Evolutionary conservation across 768 basidiomycete genomes (phyloP).

Genomic region (Agaricus subrufescens): DNA sequence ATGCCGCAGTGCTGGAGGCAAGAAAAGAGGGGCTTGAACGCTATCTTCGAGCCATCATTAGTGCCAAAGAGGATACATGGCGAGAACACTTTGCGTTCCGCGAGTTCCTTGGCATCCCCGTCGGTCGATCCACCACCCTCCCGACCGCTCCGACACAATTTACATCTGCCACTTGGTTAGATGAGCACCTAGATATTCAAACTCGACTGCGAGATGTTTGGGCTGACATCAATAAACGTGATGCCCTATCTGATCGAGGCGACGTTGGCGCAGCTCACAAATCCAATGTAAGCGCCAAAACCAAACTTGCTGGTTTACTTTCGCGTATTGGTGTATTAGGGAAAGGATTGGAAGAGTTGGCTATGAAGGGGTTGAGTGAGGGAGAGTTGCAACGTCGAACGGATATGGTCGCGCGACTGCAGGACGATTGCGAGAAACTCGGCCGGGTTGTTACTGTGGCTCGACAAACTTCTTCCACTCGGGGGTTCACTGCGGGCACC

Average conservation of each 20-base stretch:
- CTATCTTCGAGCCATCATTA: conserved; percentile 84
- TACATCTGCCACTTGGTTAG: conserved; percentile 80
- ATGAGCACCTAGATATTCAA: conserved; percentile 81
- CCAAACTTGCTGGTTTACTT: conserved; percentile 74
- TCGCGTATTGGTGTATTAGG: conserved; percentile 69
- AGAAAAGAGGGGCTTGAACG: conserved; percentile 71
- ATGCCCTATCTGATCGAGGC: conserved; percentile 72
- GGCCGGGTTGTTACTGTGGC: conserved; percentile 80
- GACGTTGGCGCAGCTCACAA: conserved; percentile 74
- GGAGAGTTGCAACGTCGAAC: conserved; percentile 90
- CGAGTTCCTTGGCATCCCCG: conserved; percentile 83
- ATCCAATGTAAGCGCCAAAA: conserved; percentile 81
- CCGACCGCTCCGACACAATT: conserved; percentile 43
- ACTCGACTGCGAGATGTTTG: conserved; percentile 75
- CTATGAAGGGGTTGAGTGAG: conserved; percentile 70
- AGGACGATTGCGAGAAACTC: conserved; percentile 89
- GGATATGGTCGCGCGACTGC: conserved; percentile 83
- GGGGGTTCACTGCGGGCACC: conserved; percentile 15
- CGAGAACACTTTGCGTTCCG: conserved; percentile 73
- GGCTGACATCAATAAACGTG: conserved; percentile 83
- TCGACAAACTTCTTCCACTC: conserved; percentile 42
- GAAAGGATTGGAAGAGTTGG: conserved; percentile 61
- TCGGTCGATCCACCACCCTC: conserved; percentile 36
- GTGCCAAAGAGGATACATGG: conserved; percentile 80
- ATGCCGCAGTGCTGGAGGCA: conserved; percentile 69